Percentiles rank a stretch among this genome's conserved stretches.
phyloP scores from a whole-genome alignment of 2,329 filamentous ascomycete genomes.

The Ophiostoma perfectum region DNA sequence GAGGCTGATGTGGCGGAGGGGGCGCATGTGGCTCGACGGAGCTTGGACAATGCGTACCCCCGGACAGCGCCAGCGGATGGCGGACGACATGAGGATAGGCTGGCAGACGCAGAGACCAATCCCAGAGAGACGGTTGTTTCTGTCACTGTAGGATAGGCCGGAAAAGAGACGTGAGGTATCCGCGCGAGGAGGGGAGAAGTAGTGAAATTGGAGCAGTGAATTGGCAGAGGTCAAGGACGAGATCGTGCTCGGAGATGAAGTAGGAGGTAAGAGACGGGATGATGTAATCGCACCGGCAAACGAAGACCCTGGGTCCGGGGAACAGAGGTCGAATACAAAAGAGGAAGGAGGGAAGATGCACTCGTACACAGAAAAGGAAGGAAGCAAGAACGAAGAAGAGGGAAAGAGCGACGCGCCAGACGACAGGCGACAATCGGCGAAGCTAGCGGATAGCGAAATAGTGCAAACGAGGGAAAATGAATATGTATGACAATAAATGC shows the following conservation, averaged over 20 bases:
- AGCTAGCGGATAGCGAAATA: not conserved
- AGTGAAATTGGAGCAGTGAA: not conserved
- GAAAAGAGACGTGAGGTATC: not conserved
- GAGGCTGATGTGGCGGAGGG: constrained; percentile 14
- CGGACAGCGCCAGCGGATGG: constrained; percentile 22
- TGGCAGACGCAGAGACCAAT: not conserved
- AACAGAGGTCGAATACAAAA: not conserved
- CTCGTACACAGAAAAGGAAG: not conserved
- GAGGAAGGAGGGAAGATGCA: constrained; percentile 3
- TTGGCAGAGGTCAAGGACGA: not conserved
- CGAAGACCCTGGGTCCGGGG: not conserved
- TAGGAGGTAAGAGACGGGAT: not conserved
- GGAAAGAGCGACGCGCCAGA: constrained; percentile 20
- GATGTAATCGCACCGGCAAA: constrained; percentile 4
- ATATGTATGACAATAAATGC: not conserved
- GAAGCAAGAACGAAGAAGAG: not conserved
- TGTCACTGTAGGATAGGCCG: not conserved
- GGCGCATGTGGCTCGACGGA: constrained; percentile 2
- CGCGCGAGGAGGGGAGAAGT: not conserved
- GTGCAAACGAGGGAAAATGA: not conserved
- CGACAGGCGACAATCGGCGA: constrained; percentile 1
- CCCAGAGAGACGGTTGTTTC: not conserved
- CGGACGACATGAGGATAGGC: constrained; percentile 1
- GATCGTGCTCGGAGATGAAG: not conserved
- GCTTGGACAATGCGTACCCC: constrained; percentile 16